Conservation (phyloP, 2,329 filamentous ascomycete species). For the Venturia effusa region DNA sequence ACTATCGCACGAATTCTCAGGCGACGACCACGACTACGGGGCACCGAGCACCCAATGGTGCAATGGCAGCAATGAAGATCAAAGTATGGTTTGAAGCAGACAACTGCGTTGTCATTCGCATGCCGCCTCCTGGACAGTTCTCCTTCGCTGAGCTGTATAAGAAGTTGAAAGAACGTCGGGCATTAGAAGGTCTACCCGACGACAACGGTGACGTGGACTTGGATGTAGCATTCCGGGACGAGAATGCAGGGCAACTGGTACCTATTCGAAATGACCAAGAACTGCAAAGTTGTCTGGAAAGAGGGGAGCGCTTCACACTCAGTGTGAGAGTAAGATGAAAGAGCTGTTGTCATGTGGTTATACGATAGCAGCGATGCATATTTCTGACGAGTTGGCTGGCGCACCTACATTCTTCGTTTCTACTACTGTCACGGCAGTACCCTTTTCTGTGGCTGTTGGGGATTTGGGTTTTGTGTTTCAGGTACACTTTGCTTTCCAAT, state of each 20-base stretch:
- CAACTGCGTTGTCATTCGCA: slow-evolving; percentile 83
- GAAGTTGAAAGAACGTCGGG: slow-evolving; percentile 75
- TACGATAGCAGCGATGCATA: neutral
- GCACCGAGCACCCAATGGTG: slow-evolving; percentile 10
- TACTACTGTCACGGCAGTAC: neutral
- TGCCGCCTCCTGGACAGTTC: slow-evolving; percentile 59
- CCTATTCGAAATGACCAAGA: slow-evolving; percentile 71
- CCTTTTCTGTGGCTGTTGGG: neutral
- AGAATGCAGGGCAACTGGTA: slow-evolving; percentile 63
- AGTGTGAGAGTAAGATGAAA: slow-evolving; percentile 21
- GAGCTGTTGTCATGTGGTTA: neutral
- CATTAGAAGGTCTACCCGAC: slow-evolving; percentile 42
- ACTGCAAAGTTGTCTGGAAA: slow-evolving; percentile 65
- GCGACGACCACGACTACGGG: slow-evolving; percentile 9
- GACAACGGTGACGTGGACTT: slow-evolving; percentile 50
- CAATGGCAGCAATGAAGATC: slow-evolving; percentile 55
- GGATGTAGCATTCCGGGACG: slow-evolving; percentile 76
- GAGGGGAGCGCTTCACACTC: slow-evolving; percentile 79
- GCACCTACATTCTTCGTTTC: neutral
- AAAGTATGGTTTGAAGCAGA: slow-evolving; percentile 83
- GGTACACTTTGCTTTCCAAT: neutral
- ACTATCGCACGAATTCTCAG: slow-evolving; percentile 14
- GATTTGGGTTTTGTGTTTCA: neutral
- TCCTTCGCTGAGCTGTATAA: slow-evolving; percentile 67
- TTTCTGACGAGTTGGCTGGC: neutral